Evolutionary conservation across 2,329 filamentous ascomycete genomes (phyloP).

Genomic region (Boeremia lycopersici): DNA sequence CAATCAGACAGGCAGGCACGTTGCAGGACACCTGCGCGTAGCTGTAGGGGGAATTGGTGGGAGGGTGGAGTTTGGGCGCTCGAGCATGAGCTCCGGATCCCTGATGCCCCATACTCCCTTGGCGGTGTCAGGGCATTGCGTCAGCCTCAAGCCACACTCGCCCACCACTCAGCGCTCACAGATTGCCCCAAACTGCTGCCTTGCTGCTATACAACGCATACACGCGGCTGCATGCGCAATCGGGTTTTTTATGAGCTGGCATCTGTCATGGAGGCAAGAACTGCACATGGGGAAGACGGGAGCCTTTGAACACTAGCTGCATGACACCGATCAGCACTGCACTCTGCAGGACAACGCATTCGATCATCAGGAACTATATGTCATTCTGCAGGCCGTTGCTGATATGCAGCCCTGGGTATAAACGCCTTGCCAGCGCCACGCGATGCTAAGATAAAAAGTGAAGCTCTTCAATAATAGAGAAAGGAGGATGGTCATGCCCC

Average conservation of each 20-base stretch:
- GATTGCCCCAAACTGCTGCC: constrained; percentile 23
- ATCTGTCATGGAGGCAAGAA: constrained; percentile 24
- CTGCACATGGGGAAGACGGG: constrained; percentile 18
- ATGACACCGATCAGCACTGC: constrained; percentile 35
- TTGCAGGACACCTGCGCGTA: constrained; percentile 16
- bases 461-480: constrained; percentile 21
- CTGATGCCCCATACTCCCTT: constrained; percentile 23
- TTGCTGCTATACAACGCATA: constrained; percentile 39
- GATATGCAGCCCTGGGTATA: constrained; percentile 29
- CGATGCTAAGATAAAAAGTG: constrained; percentile 38
- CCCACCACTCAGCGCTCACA: not conserved
- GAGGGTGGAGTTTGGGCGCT: constrained; percentile 17
- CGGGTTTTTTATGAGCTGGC: constrained; percentile 32
- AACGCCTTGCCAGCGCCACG: constrained; percentile 37
- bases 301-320: constrained; percentile 26
- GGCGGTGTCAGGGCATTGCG: constrained; percentile 29
- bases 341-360: constrained; percentile 43
- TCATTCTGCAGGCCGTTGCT: constrained; percentile 39
- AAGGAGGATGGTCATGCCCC: not conserved
- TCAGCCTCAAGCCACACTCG: constrained; percentile 31
- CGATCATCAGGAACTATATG: constrained; percentile 39
- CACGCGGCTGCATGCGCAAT: constrained; percentile 44
- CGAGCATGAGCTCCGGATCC: constrained; percentile 26
- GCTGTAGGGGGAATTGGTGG: constrained; percentile 10
- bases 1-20: constrained; percentile 17